These are phyloP conservation scores for Agaricus sinodeliciosus DNA, from an alignment of 768 basidiomycete genomes.

Conservation along the genomic window DNA sequence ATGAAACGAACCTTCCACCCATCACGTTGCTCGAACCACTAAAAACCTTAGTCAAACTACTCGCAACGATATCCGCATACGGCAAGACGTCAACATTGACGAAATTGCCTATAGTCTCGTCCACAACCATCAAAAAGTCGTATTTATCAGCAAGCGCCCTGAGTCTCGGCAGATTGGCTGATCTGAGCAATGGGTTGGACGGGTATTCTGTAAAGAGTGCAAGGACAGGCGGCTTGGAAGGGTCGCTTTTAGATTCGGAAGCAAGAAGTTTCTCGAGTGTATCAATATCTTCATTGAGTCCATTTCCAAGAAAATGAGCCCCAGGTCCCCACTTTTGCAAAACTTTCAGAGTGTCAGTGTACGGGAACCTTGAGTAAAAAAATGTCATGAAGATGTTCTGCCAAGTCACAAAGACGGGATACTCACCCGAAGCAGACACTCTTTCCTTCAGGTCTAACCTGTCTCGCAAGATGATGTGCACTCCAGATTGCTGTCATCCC, in stretches of 20 bases:
- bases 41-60: constrained; percentile 91
- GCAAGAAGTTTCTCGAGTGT: constrained; percentile 60
- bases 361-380: constrained; percentile 65
- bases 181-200: constrained; percentile 90
- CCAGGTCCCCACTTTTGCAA: constrained; percentile 96
- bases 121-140: constrained; percentile 82
- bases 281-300: constrained; percentile 70
- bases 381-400: not conserved
- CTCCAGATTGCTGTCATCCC: constrained; percentile 97
- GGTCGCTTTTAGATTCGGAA: constrained; percentile 29
- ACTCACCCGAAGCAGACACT: constrained; percentile 92
- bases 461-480: constrained; percentile 67
- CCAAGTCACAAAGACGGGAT: not conserved
- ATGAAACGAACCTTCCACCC: constrained; percentile 79
- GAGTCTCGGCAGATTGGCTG: constrained; percentile 69
- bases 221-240: constrained; percentile 53
- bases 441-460: constrained; percentile 54
- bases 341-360: constrained; percentile 91
- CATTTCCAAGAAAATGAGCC: constrained; percentile 81
- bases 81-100: constrained; percentile 87
- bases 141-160: constrained; percentile 80
- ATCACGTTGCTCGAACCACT: constrained; percentile 93
- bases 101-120: constrained; percentile 94
- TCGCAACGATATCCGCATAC: constrained; percentile 84
- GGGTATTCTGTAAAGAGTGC: constrained; percentile 93